Evolutionary conservation across 202 grass and related monocot species (phyloP), one percentile per base, ranked within the genome.

Genomic region (Cymbopogon flexuosus): DNA sequence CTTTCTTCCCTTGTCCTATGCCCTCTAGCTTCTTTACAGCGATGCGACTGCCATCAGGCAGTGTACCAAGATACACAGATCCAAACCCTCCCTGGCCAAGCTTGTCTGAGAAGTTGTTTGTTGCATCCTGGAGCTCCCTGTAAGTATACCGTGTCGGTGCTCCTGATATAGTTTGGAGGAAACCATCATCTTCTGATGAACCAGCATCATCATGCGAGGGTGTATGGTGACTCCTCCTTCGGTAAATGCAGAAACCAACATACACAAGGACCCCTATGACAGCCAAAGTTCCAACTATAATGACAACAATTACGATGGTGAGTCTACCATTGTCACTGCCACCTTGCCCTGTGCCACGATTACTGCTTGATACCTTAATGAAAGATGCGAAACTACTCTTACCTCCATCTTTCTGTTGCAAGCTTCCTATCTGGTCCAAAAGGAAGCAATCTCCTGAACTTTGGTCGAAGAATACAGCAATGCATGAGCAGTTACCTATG

Each of bases 1-100:
- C 92, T 80, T 99, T 99, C 87, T 93, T 99, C 12, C 96, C 96
- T 82, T 99, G 96, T 27, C 96, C 92, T 71, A 99, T 90, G 10
- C 96, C 78, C 84, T 99, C 96, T 69, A 99, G 66, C 75, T 95
- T 83, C 79, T 99, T 99, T 58, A 99, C 96, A 62, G 96, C 96
- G 9, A 98, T 85, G 41, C 77, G 79, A 40, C 84, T 84, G 10
- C 90, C 88, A 65, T 98, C 92, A 9, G 84, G 79, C 18, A 99
- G 90, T 5, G 76, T 86, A 27, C 96, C 96, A 8, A 93, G 87
- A 72, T 99, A 99, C 24, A 99, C 96, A 9, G 96, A 96, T 58
- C 96, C 96, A 62, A 99, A 99, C 8, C 96, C 96, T 65, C 92
- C 96, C 65, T 95, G 86, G 24, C 96, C 96, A 27, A 99, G 90